Evolutionary conservation across 2,329 filamentous ascomycete species (phyloP), one percentile per base, ranked within the genome.

Genomic region (Malbranchea zuffiana): DNA sequence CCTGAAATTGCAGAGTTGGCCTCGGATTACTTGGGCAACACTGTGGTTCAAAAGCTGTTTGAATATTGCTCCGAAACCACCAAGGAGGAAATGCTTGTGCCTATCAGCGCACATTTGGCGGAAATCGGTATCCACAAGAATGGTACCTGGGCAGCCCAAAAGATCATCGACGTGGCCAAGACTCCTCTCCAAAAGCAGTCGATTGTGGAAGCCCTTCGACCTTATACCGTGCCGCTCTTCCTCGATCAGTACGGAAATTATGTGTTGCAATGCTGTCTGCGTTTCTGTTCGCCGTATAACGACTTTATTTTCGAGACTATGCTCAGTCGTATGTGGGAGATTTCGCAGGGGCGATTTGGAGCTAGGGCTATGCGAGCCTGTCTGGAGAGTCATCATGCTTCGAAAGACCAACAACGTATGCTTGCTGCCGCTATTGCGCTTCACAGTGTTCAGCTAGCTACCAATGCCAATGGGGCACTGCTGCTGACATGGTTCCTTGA

Each of bases 51-150:
- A 65, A 98, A 98, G 63, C 69, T 98, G 30, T 98, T 98, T 54
- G 88, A 98, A 60, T 85, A 84, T 63, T 96, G 90, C 65, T 90
- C 85, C 0, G 88, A 96, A 56, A 69, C 77, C 27, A 76, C 88
- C 27, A 87, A 92, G 50, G 86, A 95, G 58, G 80, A 82, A 39
- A 96, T 98, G 90, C 68, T 98, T 40, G 63, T 68, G 10, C 78
- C 87, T 54, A 93, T 98, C 51, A 77, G 82, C 2, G 87, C 88
- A 40, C 87, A 95, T 55, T 74, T 96, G 56, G 86, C 88, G 17
- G 87, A 96, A 62, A 95, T 96, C 61, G 90, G 90, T 50, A 79
- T 95, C 5, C 90, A 98, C 72, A 98, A 98, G 74, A 98, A 98
- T 53, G 90, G 90, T 44, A 98, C 90, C 1, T 98, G 90, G 90